Evolutionary conservation across 306 rosid genomes (phyloP).

Genomic region (Cucurbita pepo): DNA sequence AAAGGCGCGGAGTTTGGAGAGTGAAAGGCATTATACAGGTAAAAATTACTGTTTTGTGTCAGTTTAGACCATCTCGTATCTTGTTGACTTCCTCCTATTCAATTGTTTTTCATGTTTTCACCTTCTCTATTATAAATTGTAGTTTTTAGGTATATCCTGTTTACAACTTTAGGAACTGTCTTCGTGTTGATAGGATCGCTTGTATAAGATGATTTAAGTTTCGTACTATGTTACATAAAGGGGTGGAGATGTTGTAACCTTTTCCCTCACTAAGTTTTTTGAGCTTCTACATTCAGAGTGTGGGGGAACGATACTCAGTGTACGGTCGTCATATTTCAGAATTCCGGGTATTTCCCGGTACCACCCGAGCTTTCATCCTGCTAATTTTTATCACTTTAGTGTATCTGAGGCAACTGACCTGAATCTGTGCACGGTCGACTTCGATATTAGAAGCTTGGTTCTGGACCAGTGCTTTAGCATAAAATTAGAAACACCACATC

Average conservation of each 20-base stretch:
- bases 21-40: slow-evolving; percentile 97
- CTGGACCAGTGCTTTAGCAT: neutral
- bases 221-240: neutral
- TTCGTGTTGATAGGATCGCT: neutral
- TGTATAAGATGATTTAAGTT: neutral
- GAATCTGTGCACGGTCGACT: neutral
- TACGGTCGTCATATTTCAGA: neutral
- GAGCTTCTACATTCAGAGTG: neutral
- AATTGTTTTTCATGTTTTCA: slow-evolving; percentile 5
- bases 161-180: neutral
- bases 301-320: neutral
- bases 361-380: neutral
- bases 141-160: neutral
- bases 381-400: neutral
- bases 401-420: neutral
- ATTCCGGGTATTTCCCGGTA: too few species aligned
- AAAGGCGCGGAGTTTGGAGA: slow-evolving; percentile 86
- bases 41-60: neutral
- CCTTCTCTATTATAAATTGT: too few species aligned
- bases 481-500: neutral
- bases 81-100: neutral
- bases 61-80: slow-evolving; percentile 1
- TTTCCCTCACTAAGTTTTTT: too few species aligned
- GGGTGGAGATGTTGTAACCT: neutral
- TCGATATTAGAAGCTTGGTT: neutral